Conservation (phyloP, 495 filamentous ascomycete species). For the Penicillium soppii region DNA sequence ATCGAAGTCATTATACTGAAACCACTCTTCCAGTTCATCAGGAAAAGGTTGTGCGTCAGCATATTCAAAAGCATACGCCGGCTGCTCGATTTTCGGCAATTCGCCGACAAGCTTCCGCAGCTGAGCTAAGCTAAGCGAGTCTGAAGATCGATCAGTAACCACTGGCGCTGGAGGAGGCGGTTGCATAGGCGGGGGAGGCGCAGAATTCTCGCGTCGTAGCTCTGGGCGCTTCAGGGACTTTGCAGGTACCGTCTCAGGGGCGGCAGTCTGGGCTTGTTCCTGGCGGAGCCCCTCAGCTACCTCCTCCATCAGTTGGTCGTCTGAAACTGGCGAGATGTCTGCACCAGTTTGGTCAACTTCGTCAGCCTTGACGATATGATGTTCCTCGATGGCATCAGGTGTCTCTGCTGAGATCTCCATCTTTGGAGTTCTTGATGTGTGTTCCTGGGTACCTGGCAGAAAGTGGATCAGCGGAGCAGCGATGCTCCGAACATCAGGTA, state of each 20-base stretch:
- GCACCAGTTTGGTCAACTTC: constrained; percentile 56
- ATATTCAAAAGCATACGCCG: constrained; percentile 93
- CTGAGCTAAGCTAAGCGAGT: constrained; percentile 82
- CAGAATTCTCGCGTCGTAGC: constrained; percentile 53
- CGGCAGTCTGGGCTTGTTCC: constrained; percentile 33
- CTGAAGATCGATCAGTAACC: constrained; percentile 50
- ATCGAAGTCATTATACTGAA: constrained; percentile 81
- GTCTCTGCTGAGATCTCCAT: constrained; percentile 34
- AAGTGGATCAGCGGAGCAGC: constrained; percentile 6
- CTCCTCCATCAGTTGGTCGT: constrained; percentile 49
- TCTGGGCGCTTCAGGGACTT: constrained; percentile 47
- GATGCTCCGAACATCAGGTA: constrained; percentile 14
- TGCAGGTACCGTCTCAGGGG: constrained; percentile 4
- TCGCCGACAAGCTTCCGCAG: constrained; percentile 77
- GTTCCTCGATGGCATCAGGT: constrained; percentile 27
- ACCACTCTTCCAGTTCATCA: constrained; percentile 96
- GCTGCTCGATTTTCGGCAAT: constrained; percentile 72
- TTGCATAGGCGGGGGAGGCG: constrained; percentile 58
- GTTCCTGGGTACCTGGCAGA: constrained; percentile 3
- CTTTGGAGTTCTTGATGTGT: neutral
- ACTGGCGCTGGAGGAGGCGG: constrained; percentile 57
- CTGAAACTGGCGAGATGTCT: constrained; percentile 50
- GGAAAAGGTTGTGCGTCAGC: constrained; percentile 74
- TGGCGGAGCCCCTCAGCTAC: constrained; percentile 49
- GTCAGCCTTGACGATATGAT: constrained; percentile 54